Percentiles rank a stretch among this genome's conserved stretches.
These are phyloP conservation scores for Venturia pyrina DNA, from an alignment of 2,329 filamentous ascomycete species.

Conservation along the genomic window DNA sequence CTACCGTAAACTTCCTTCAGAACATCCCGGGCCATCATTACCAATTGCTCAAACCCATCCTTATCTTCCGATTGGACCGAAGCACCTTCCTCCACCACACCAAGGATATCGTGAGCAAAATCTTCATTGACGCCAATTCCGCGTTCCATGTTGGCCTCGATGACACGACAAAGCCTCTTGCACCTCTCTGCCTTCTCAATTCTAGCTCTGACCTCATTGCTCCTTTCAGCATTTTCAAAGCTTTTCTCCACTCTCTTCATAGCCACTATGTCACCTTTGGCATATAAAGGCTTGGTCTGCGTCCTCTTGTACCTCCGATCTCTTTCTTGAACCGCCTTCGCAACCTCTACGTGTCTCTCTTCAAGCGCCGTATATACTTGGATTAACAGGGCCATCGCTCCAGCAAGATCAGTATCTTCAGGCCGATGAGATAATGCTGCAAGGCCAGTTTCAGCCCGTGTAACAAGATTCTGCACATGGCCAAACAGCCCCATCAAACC, in stretches of 20 bases:
- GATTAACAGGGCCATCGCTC: slow-evolving; percentile 34
- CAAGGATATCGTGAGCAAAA: slow-evolving; percentile 38
- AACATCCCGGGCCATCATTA: slow-evolving; percentile 18
- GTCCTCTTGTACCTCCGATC: slow-evolving; percentile 46
- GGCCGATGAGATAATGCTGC: slow-evolving; percentile 11
- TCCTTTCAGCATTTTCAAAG: slow-evolving; percentile 41
- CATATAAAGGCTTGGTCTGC: slow-evolving; percentile 41
- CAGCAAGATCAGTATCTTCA: slow-evolving; percentile 20
- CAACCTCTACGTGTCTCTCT: slow-evolving; percentile 38
- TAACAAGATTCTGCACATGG: slow-evolving; percentile 31
- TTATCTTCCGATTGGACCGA: slow-evolving; percentile 20
- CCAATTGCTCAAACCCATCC: neutral
- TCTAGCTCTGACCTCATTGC: slow-evolving; percentile 38
- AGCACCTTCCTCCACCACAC: slow-evolving; percentile 26
- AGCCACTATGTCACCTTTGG: slow-evolving; percentile 40
- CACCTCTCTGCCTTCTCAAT: slow-evolving; percentile 39
- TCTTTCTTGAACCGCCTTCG: slow-evolving; percentile 41
- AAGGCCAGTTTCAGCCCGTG: slow-evolving; percentile 14
- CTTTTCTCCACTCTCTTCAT: slow-evolving; percentile 37
- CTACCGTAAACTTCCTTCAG: slow-evolving; percentile 26
- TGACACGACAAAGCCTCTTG: slow-evolving; percentile 39
- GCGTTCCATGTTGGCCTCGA: slow-evolving; percentile 41
- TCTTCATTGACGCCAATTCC: slow-evolving; percentile 43
- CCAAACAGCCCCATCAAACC: slow-evolving; percentile 38
- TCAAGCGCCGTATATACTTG: slow-evolving; percentile 39